Conservation (phyloP, 805 yeast species). For the Yarrowia sp. region DNA sequence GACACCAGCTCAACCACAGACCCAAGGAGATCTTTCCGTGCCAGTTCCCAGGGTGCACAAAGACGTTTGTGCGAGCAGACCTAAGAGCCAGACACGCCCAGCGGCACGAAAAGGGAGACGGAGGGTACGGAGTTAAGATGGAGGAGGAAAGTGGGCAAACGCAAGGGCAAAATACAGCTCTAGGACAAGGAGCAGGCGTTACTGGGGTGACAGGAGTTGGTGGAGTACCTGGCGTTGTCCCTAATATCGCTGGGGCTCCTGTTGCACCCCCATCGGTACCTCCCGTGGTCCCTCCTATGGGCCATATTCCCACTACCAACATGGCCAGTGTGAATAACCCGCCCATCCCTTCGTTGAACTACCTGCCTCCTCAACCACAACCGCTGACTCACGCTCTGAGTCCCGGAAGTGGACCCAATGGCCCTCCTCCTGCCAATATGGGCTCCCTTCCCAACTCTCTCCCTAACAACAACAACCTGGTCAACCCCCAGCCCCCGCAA, state of each 20-base stretch:
- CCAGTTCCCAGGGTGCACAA: conserved; percentile 49
- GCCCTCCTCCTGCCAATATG: neutral
- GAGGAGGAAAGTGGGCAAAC: conserved; percentile 3
- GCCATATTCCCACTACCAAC: conserved; percentile 30
- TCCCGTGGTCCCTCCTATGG: conserved; percentile 3
- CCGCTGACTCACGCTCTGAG: neutral
- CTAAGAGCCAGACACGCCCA: conserved; percentile 49
- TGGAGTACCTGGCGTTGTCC: too few species aligned
- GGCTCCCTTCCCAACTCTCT: neutral
- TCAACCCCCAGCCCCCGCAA: too few species aligned
- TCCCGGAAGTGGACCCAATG: neutral
- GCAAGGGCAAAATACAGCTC: too few species aligned
- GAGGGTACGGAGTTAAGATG: conserved; percentile 7
- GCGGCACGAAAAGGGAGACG: conserved; percentile 46
- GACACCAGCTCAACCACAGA: conserved; percentile 48
- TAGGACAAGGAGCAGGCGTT: neutral
- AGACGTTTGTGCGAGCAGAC: conserved; percentile 51
- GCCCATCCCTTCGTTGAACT: conserved; percentile 7
- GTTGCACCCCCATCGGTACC: too few species aligned
- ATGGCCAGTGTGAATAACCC: conserved; percentile 30
- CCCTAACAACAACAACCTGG: neutral
- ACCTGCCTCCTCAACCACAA: neutral
- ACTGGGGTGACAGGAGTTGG: too few species aligned
- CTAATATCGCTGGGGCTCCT: too few species aligned
- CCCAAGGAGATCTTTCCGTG: conserved; percentile 51